phyloP scores from a whole-genome alignment of 257 asterid species.

The Datura wrightii region DNA sequence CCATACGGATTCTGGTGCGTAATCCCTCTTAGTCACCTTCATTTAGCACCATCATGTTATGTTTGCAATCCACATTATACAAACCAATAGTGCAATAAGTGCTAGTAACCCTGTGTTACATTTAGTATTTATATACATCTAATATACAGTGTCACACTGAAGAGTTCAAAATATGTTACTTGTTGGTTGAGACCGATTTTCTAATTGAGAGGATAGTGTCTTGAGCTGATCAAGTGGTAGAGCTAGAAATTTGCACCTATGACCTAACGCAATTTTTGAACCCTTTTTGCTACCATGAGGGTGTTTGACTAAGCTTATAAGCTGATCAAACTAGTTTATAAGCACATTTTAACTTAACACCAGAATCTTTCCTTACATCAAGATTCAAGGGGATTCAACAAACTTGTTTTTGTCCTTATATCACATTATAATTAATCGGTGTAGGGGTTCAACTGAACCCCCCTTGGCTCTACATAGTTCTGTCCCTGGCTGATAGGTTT shows the following conservation, averaged over 20 bases:
- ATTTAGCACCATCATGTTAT: background rate
- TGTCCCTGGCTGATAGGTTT: background rate
- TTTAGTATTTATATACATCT: background rate
- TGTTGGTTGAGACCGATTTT: background rate
- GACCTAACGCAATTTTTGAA: background rate
- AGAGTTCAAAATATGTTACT: background rate
- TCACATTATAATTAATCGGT: background rate
- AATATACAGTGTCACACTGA: background rate
- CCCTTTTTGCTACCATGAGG: background rate
- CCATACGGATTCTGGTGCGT: constrained; percentile 44
- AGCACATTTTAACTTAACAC: background rate
- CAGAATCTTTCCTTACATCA: background rate
- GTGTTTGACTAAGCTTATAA: constrained; percentile 7
- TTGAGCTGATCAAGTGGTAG: background rate
- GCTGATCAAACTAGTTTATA: background rate
- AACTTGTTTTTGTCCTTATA: background rate
- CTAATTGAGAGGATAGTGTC: background rate
- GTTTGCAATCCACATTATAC: background rate
- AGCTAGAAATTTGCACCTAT: background rate
- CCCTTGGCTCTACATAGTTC: background rate
- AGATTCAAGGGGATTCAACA: background rate
- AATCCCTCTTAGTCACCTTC: constrained; percentile 60
- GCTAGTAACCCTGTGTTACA: background rate
- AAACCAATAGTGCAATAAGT: background rate
- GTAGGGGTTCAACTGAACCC: background rate